Conservation (phyloP, 176 grass and related monocot genomes). For the Paspalum vaginatum region DNA sequence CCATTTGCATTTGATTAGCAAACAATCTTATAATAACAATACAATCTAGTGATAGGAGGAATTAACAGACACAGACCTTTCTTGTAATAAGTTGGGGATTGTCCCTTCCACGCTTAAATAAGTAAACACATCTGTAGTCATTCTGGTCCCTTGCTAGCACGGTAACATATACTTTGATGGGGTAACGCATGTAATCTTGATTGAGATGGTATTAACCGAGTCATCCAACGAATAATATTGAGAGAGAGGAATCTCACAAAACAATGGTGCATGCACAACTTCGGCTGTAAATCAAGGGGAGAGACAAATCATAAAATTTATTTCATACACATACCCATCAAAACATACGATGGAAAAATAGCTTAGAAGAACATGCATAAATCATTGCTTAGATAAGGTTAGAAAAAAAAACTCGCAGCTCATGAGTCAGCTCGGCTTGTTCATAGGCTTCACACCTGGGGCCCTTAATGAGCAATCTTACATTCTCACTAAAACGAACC, state of each 20-base stretch:
- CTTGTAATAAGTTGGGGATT: background rate
- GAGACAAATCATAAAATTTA: background rate
- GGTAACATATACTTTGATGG: background rate
- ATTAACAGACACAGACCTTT: background rate
- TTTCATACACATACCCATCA: background rate
- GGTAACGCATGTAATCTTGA: background rate
- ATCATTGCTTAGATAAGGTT: too few relatives aligned
- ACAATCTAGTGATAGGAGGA: background rate
- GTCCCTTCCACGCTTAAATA: constrained; percentile 9
- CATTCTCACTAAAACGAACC: too few relatives aligned
- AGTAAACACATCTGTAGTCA: constrained; percentile 10
- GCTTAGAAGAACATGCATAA: too few relatives aligned
- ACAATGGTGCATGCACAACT: background rate
- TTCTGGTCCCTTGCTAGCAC: constrained; percentile 2
- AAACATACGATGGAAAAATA: background rate
- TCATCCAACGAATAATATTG: background rate
- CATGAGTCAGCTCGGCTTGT: too few relatives aligned
- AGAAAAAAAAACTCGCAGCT: too few relatives aligned
- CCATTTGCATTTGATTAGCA: too few relatives aligned
- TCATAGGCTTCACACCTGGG: too few relatives aligned
- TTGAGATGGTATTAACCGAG: constrained; percentile 8
- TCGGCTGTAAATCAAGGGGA: background rate
- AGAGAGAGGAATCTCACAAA: background rate
- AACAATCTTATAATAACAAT: background rate
- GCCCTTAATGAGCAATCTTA: too few relatives aligned